Conservation (phyloP, 257 asterid genomes). For the Capsicum pubescens region DNA sequence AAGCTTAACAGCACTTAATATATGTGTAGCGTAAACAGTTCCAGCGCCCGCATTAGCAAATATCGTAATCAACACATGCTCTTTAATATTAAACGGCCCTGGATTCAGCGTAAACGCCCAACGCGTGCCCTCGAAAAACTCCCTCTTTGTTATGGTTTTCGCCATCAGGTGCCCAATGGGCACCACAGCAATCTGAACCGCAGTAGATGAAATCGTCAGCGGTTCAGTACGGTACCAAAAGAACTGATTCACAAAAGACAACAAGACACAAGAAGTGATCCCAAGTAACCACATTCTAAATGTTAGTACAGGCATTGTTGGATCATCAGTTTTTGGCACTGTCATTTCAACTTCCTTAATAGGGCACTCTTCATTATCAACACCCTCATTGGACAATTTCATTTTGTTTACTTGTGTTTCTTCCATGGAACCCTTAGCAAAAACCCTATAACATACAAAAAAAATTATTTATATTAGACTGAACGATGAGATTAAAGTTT, state of each 20-base stretch:
- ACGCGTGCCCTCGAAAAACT: constrained; percentile 39
- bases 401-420: background rate
- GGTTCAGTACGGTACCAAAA: constrained; percentile 54
- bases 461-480: background rate
- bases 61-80: constrained; percentile 60
- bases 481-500: background rate
- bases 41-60: constrained; percentile 61
- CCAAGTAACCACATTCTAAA: constrained; percentile 63
- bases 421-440: background rate
- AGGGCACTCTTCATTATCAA: constrained; percentile 36
- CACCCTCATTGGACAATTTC: background rate
- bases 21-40: constrained; percentile 55
- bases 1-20: constrained; percentile 55
- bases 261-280: constrained; percentile 32
- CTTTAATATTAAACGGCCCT: constrained; percentile 57
- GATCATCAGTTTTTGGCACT: constrained; percentile 57
- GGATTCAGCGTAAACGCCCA: constrained; percentile 53
- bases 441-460: background rate
- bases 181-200: constrained; percentile 52
- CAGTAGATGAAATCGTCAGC: constrained; percentile 32
- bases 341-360: constrained; percentile 51
- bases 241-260: constrained; percentile 55
- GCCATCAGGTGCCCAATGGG: constrained; percentile 59
- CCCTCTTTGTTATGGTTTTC: constrained; percentile 28
- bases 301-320: constrained; percentile 42